These are phyloP conservation scores for Rhizopogon rudus DNA, from an alignment of 768 basidiomycete species.

Conservation along the genomic window DNA sequence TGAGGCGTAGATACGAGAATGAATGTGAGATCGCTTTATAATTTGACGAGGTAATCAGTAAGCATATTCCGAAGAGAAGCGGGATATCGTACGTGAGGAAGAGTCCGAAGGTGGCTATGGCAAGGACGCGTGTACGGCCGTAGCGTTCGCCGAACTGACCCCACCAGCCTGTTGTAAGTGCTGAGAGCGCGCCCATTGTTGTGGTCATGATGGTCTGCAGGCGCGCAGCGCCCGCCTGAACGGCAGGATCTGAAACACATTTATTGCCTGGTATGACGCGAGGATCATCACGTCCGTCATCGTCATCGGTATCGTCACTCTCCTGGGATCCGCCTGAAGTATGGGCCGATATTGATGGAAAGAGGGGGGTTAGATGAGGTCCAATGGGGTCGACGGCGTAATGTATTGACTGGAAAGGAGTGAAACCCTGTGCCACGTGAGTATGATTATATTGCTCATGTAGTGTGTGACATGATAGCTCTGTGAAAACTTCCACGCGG, in stretches of 20 bases:
- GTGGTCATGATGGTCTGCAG: constrained; percentile 78
- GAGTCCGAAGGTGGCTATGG: constrained; percentile 61
- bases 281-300: constrained; percentile 34
- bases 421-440: not conserved
- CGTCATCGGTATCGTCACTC: constrained; percentile 21
- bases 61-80: constrained; percentile 16
- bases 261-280: constrained; percentile 30
- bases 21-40: constrained; percentile 67
- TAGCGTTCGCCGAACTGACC: constrained; percentile 70
- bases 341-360: constrained; percentile 5
- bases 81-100: constrained; percentile 61
- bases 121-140: constrained; percentile 74
- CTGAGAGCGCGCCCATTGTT: constrained; percentile 73
- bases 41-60: constrained; percentile 1
- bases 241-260: constrained; percentile 46
- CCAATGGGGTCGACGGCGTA: constrained; percentile 3
- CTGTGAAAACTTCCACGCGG: constrained; percentile 75
- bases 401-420: not conserved
- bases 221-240: constrained; percentile 64
- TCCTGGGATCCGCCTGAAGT: constrained; percentile 12
- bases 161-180: constrained; percentile 85
- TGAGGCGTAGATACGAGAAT: constrained; percentile 69
- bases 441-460: constrained; percentile 41
- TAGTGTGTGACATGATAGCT: constrained; percentile 63
- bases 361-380: constrained; percentile 7